Conservation (phyloP, 1,139 yeast species). For the Debaryomycetaceae sp. region DNA sequence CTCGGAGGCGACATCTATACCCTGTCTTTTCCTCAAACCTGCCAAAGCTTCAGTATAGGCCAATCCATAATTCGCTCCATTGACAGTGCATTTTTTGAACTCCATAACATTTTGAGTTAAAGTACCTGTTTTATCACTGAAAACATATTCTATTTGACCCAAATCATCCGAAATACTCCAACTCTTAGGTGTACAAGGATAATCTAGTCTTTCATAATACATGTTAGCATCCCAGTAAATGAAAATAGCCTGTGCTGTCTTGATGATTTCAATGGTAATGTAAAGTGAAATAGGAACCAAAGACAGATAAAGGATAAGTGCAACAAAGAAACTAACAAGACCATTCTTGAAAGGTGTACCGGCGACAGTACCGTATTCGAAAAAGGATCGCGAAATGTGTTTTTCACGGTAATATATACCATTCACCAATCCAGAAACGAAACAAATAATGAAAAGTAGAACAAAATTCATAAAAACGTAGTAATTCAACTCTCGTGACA, state of each 20-base stretch:
- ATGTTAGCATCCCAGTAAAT: conserved; percentile 50
- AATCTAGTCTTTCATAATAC: conserved; percentile 52
- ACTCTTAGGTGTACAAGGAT: conserved; percentile 59
- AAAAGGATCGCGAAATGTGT: conserved; percentile 37
- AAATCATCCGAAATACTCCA: conserved; percentile 64
- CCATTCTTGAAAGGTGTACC: conserved; percentile 52
- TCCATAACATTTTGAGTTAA: conserved; percentile 62
- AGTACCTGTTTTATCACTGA: conserved; percentile 63
- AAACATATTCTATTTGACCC: conserved; percentile 62
- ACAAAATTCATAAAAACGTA: conserved; percentile 48
- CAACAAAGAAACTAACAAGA: conserved; percentile 48
- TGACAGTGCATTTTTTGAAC: conserved; percentile 56
- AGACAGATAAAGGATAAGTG: conserved; percentile 54
- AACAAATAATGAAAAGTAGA: conserved; percentile 47
- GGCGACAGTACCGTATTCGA: conserved; percentile 51
- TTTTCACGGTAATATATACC: conserved; percentile 43
- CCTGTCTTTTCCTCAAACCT: conserved; percentile 55
- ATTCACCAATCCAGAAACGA: conserved; percentile 50
- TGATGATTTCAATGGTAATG: conserved; percentile 58
- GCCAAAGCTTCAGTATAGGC: conserved; percentile 63
- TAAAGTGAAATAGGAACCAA: conserved; percentile 60
- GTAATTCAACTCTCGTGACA: conserved; percentile 49
- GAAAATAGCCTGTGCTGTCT: conserved; percentile 56
- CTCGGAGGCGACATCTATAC: conserved; percentile 52
- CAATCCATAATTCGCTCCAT: conserved; percentile 52